Conservation (phyloP, 2,329 filamentous ascomycete genomes). For the Hymenoscyphus infarciens region DNA sequence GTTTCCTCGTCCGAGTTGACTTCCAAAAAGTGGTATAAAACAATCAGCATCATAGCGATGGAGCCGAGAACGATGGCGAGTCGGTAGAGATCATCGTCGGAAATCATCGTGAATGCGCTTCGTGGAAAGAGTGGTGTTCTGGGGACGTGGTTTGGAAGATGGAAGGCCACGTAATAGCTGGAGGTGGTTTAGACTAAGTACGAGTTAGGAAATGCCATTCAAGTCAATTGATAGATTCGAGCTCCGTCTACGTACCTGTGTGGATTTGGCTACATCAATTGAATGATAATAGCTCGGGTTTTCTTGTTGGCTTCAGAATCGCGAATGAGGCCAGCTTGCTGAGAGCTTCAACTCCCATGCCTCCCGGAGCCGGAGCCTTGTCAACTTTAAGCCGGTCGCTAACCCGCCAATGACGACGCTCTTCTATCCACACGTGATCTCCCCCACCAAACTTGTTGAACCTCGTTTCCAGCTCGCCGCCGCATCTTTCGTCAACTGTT, state of each 20-base stretch:
- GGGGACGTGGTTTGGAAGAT: neutral
- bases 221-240: neutral
- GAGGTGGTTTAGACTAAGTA: neutral
- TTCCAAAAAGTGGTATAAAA: conserved; percentile 95
- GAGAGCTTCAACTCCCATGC: neutral
- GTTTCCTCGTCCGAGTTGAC: conserved; percentile 70
- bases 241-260: neutral
- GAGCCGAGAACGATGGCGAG: conserved; percentile 92
- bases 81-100: conserved; percentile 85
- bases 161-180: conserved; percentile 14
- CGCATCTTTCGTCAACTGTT: conserved; percentile 4
- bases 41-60: conserved; percentile 84
- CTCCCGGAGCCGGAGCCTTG: conserved; percentile 4
- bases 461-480: conserved; percentile 4
- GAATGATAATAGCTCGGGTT: neutral
- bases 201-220: neutral
- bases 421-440: neutral
- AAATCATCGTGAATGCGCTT: conserved; percentile 71
- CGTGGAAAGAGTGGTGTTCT: conserved; percentile 3
- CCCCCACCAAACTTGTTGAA: conserved; percentile 26
- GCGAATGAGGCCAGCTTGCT: conserved; percentile 15
- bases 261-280: conserved; percentile 3
- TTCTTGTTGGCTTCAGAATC: neutral
- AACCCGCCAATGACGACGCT: conserved; percentile 24
- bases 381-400: conserved; percentile 20